Percentiles rank a stretch among this genome's conserved stretches.
Evolutionary conservation across 2,329 filamentous ascomycete genomes (phyloP).

Genomic region (Penicillium italicum): DNA sequence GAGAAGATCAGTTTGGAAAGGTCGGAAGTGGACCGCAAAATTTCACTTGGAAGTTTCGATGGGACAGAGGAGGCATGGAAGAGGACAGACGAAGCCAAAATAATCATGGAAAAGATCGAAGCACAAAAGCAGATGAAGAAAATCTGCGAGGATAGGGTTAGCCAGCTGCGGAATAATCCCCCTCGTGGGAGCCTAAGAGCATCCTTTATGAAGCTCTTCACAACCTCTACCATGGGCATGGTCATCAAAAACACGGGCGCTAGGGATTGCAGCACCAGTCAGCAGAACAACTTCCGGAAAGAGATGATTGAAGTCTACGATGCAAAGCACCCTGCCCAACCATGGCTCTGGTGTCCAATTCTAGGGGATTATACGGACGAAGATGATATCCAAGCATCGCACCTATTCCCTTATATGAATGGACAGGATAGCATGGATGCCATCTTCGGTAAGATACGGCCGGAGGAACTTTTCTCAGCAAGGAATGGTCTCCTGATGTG

Average conservation of each 20-base stretch:
- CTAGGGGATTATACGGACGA: background rate
- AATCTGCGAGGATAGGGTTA: background rate
- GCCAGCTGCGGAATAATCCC: background rate
- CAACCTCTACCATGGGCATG: background rate
- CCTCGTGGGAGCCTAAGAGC: background rate
- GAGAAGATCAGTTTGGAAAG: background rate
- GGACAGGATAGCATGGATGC: slow-evolving; percentile 18
- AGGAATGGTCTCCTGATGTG: slow-evolving; percentile 13
- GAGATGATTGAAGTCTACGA: background rate
- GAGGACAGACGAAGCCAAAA: background rate
- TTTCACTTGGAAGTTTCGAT: background rate
- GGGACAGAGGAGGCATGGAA: background rate
- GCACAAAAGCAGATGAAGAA: background rate
- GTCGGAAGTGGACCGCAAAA: background rate
- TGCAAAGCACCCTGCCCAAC: background rate
- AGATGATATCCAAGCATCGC: background rate
- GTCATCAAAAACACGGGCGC: background rate
- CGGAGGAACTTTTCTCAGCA: slow-evolving; percentile 16
- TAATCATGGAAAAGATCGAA: background rate
- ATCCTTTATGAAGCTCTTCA: background rate
- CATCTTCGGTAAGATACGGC: slow-evolving; percentile 14
- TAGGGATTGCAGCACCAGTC: background rate
- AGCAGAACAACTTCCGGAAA: background rate
- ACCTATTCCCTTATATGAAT: slow-evolving; percentile 17
- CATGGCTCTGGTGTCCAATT: slow-evolving; percentile 3